These are phyloP conservation scores for Excoecaria cochinchinensis DNA, from an alignment of 345 rosid genomes.

Conservation along the genomic window DNA sequence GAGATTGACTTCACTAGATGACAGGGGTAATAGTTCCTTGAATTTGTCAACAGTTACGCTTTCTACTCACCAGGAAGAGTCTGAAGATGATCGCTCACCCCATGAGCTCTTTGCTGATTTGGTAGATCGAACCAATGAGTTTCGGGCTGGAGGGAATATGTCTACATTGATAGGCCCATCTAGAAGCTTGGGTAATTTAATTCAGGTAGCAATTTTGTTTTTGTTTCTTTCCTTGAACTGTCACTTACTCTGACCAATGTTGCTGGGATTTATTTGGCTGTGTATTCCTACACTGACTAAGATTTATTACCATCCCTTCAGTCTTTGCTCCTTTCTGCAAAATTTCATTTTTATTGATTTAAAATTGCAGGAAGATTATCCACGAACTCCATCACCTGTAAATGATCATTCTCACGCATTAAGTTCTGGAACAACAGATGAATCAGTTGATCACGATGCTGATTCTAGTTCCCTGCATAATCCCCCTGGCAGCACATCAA, in stretches of 20 bases:
- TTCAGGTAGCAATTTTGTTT: conserved; percentile 36
- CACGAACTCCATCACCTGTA: conserved; percentile 35
- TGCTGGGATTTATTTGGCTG: neutral
- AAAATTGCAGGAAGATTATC: conserved; percentile 41
- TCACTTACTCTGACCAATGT: neutral
- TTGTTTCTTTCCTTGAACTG: neutral
- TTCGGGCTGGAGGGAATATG: conserved; percentile 26
- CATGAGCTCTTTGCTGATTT: conserved; percentile 25
- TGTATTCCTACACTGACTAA: conserved; percentile 8
- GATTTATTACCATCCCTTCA: neutral
- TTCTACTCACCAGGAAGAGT: conserved; percentile 61
- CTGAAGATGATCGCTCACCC: conserved; percentile 46
- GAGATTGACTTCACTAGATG: conserved; percentile 31
- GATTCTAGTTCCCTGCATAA: conserved; percentile 28
- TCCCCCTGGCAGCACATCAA: conserved; percentile 26
- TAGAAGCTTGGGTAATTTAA: conserved; percentile 31
- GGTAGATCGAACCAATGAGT: conserved; percentile 24
- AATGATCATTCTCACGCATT: conserved; percentile 43
- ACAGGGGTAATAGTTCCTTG: conserved; percentile 27
- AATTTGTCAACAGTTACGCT: conserved; percentile 41
- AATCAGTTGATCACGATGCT: conserved; percentile 26
- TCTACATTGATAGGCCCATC: conserved; percentile 25
- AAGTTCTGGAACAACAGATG: conserved; percentile 37
- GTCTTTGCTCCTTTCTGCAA: neutral
- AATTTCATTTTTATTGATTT: conserved; percentile 13